These are phyloP conservation scores for Xenoacremonium recifei DNA, from an alignment of 2,329 filamentous ascomycete genomes.

Conservation along the genomic window DNA sequence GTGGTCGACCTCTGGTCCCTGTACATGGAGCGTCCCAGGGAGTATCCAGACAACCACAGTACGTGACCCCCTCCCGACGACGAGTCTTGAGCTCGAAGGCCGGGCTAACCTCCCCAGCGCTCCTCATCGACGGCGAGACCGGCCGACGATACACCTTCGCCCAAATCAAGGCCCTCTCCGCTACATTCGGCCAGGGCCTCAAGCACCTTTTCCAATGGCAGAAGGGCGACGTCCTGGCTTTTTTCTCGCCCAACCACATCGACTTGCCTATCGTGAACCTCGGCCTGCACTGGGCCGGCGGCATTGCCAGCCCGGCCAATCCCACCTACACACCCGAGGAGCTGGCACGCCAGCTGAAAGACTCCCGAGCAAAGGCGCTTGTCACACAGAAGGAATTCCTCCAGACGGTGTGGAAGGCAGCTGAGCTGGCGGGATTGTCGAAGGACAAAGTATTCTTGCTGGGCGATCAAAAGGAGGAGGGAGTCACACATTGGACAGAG, in stretches of 20 bases:
- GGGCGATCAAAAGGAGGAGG: conserved; percentile 64
- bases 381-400: conserved; percentile 71
- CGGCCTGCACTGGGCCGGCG: conserved; percentile 81
- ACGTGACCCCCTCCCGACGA: conserved; percentile 16
- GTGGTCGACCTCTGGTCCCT: conserved; percentile 75
- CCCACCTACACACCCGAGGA: conserved; percentile 83
- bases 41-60: conserved; percentile 76
- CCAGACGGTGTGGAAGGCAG: conserved; percentile 64
- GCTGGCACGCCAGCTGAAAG: conserved; percentile 78
- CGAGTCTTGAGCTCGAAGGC: too few relatives aligned
- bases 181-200: conserved; percentile 79
- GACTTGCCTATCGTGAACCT: conserved; percentile 77
- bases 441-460: conserved; percentile 73
- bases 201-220: conserved; percentile 73
- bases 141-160: conserved; percentile 67
- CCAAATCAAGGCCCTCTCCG: conserved; percentile 62
- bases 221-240: conserved; percentile 77
- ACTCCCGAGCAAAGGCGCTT: conserved; percentile 72
- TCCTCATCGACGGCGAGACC: conserved; percentile 75
- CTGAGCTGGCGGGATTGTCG: conserved; percentile 66
- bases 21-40: conserved; percentile 67
- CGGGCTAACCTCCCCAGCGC: conserved; percentile 49
- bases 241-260: conserved; percentile 84
- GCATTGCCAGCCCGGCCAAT: conserved; percentile 80
- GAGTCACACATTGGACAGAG: conserved; percentile 64